Conservation (phyloP, 345 rosid genomes). For the Cardamine chenopodiifolia region DNA sequence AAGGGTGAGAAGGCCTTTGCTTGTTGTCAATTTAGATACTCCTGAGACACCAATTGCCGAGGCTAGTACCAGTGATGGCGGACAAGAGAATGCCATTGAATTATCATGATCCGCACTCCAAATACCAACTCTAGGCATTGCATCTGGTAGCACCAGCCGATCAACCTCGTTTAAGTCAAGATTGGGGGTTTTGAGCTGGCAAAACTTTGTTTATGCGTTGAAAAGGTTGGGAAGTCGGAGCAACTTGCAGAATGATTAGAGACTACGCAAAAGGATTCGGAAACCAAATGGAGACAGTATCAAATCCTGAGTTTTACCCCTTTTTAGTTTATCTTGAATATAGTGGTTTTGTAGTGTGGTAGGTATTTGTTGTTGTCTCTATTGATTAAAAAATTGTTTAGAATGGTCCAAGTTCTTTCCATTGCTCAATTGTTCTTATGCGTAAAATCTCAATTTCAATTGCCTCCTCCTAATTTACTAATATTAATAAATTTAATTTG, state of each 20-base stretch:
- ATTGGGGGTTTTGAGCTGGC: constrained; percentile 60
- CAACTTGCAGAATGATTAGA: constrained; percentile 47
- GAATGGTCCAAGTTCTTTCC: background rate
- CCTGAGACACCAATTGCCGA: constrained; percentile 51
- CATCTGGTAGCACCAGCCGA: constrained; percentile 49
- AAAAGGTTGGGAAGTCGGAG: constrained; percentile 62
- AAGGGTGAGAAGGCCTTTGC: constrained; percentile 50
- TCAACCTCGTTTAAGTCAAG: constrained; percentile 62
- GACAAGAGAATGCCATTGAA: constrained; percentile 53
- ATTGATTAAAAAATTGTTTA: background rate
- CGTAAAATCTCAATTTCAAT: too few species aligned
- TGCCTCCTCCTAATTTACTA: too few species aligned
- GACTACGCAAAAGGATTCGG: too few species aligned
- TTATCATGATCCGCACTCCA: constrained; percentile 40
- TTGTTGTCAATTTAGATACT: constrained; percentile 60
- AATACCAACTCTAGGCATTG: constrained; percentile 41
- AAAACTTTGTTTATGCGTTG: constrained; percentile 66
- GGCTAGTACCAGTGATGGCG: constrained; percentile 56
- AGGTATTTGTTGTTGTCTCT: background rate
- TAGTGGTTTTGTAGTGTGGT: background rate
- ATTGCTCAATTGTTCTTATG: too few species aligned
- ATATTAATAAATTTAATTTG: too few species aligned
- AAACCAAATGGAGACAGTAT: background rate
- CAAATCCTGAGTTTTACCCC: background rate
- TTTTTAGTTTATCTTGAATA: background rate